These are phyloP conservation scores for Penicillium sp. DNA, from an alignment of 2,329 filamentous ascomycete species.

Conservation along the genomic window DNA sequence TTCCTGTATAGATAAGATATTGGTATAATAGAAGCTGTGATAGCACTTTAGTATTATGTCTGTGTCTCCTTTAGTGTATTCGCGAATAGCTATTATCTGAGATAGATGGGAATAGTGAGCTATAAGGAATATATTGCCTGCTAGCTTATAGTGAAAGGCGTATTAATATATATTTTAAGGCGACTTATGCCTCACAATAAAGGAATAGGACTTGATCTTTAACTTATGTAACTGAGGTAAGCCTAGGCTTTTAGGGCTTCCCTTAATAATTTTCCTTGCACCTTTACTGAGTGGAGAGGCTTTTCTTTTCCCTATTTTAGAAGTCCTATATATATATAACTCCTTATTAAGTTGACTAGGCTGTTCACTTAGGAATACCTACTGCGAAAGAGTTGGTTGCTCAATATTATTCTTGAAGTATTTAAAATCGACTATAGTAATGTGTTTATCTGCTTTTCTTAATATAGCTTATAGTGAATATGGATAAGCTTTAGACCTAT, in stretches of 20 bases:
- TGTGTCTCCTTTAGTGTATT: constrained; percentile 4
- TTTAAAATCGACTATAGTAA: constrained; percentile 8
- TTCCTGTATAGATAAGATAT: constrained; percentile 12
- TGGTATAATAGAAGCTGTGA: constrained; percentile 2
- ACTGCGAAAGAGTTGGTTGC: too few species aligned
- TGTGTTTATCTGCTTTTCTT: constrained; percentile 11
- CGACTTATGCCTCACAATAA: constrained; percentile 14
- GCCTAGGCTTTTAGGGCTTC: background rate
- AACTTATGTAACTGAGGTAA: too few species aligned
- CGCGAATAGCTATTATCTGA: constrained; percentile 15
- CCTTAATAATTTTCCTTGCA: constrained; percentile 4
- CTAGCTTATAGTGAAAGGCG: constrained; percentile 14
- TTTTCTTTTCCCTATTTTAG: constrained; percentile 3
- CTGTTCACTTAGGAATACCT: too few species aligned
- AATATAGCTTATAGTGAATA: too few species aligned
- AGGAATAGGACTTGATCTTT: too few species aligned
- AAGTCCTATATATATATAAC: background rate
- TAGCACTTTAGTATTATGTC: constrained; percentile 4
- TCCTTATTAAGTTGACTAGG: too few species aligned
- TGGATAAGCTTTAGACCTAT: too few species aligned
- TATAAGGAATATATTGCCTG: constrained; percentile 11
- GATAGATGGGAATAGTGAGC: constrained; percentile 6
- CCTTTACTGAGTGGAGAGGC: background rate
- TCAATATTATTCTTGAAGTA: constrained; percentile 4
- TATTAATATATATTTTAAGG: constrained; percentile 18